Evolutionary conservation across 2,329 filamentous ascomycete species (phyloP).

Genomic region (Epichloe bromicola): DNA sequence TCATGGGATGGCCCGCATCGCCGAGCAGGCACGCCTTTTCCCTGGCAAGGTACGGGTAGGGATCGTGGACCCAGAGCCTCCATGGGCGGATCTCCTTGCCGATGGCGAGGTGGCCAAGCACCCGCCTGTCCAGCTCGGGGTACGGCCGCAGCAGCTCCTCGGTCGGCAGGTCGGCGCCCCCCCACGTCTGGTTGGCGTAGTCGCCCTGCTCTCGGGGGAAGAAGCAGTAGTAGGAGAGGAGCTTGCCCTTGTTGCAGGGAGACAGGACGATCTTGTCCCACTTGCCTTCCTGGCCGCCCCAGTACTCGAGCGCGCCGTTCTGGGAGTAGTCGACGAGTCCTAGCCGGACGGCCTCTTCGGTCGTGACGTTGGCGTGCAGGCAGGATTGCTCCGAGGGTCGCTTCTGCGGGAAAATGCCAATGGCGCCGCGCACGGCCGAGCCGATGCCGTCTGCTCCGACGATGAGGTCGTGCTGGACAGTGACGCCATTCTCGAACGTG

Average conservation of each 20-base stretch:
- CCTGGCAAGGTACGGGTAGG: slow-evolving; percentile 45
- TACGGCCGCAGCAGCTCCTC: slow-evolving; percentile 49
- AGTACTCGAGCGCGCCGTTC: slow-evolving; percentile 52
- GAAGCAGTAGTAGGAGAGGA: slow-evolving; percentile 60
- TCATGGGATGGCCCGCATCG: slow-evolving; percentile 55
- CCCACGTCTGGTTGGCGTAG: slow-evolving; percentile 49
- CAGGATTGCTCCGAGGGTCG: slow-evolving; percentile 48
- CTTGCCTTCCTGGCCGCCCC: slow-evolving; percentile 51
- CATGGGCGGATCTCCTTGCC: slow-evolving; percentile 51
- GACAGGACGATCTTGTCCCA: slow-evolving; percentile 60
- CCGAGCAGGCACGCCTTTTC: slow-evolving; percentile 44
- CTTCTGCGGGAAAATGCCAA: slow-evolving; percentile 50
- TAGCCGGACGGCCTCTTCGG: slow-evolving; percentile 43
- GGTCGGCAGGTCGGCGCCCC: slow-evolving; percentile 37
- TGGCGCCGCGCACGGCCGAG: slow-evolving; percentile 45
- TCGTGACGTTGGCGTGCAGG: slow-evolving; percentile 50
- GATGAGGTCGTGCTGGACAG: slow-evolving; percentile 42
- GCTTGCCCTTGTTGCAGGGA: slow-evolving; percentile 51
- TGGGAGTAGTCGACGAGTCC: slow-evolving; percentile 51
- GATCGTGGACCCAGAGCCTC: slow-evolving; percentile 48
- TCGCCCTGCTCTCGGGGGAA: slow-evolving; percentile 45
- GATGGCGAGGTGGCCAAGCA: slow-evolving; percentile 43
- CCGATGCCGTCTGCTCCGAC: slow-evolving; percentile 56
- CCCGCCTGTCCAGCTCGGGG: slow-evolving; percentile 44
- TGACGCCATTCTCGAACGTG: slow-evolving; percentile 38